phyloP scores from a whole-genome alignment of 768 basidiomycete species.

The Mycena chlorophos region DNA sequence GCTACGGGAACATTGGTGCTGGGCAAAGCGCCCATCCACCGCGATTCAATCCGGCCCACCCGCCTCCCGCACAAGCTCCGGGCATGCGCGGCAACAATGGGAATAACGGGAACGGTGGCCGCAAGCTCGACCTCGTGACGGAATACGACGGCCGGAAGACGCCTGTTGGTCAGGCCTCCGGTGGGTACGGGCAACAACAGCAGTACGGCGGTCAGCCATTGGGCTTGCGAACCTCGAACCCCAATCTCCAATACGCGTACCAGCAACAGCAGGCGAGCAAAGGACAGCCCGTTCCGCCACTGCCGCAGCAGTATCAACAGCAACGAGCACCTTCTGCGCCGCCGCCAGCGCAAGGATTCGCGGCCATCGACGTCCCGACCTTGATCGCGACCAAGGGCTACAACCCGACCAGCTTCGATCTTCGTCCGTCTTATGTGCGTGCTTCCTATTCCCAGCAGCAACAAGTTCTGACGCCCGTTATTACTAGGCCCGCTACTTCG shows the following conservation, averaged over 20 bases:
- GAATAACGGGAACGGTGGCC: slow-evolving; percentile 24
- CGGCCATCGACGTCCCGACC: slow-evolving; percentile 84
- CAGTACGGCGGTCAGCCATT: slow-evolving; percentile 23
- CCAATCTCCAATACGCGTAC: slow-evolving; percentile 67
- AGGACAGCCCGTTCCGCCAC: slow-evolving; percentile 65
- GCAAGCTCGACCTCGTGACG: slow-evolving; percentile 56
- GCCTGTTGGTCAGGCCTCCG: slow-evolving; percentile 47
- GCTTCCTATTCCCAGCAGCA: neutral
- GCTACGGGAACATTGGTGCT: slow-evolving; percentile 25
- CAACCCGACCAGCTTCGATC: slow-evolving; percentile 84
- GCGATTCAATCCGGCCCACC: slow-evolving; percentile 59
- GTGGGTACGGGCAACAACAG: slow-evolving; percentile 41
- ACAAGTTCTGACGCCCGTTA: slow-evolving; percentile 3
- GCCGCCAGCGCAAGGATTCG: slow-evolving; percentile 43
- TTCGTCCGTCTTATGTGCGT: slow-evolving; percentile 73
- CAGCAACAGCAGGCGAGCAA: slow-evolving; percentile 46
- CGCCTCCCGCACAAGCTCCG: slow-evolving; percentile 47
- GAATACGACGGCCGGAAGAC: slow-evolving; percentile 71
- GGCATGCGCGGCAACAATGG: slow-evolving; percentile 42
- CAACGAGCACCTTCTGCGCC: slow-evolving; percentile 47
- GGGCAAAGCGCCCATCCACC: slow-evolving; percentile 67
- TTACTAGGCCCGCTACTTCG: slow-evolving; percentile 93
- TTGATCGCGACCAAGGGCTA: slow-evolving; percentile 88
- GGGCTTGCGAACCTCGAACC: slow-evolving; percentile 61
- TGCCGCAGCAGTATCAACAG: slow-evolving; percentile 73